A percentile compares a stretch with the other conserved stretches of the same genome.
Conservation (phyloP, 208 protist genomes). For the Leishmania gerbilli region DNA sequence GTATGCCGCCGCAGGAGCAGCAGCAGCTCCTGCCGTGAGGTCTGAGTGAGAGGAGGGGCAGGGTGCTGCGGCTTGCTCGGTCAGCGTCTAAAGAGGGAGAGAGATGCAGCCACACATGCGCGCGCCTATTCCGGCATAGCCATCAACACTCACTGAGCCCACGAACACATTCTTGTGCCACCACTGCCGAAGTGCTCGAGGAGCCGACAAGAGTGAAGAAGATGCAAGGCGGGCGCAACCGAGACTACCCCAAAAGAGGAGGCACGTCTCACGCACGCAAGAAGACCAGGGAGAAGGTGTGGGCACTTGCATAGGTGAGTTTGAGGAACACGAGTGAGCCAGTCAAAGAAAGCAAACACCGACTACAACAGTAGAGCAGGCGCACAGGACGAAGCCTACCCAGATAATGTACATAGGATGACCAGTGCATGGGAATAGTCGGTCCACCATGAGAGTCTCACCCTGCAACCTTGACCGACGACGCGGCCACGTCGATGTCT, state of each 20-base stretch:
- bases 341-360: neutral
- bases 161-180: neutral
- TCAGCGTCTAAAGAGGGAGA: neutral
- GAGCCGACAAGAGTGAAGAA: neutral
- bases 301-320: too few species aligned
- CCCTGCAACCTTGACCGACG: neutral
- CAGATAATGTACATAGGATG: neutral
- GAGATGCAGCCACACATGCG: neutral
- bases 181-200: neutral
- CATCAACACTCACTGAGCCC: neutral
- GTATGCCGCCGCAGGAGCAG: neutral
- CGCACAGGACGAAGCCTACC: neutral
- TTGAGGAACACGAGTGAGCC: neutral
- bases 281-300: neutral
- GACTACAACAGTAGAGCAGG: neutral
- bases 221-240: neutral
- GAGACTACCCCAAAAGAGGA: too few species aligned
- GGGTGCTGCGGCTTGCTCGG: neutral
- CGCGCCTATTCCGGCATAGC: neutral
- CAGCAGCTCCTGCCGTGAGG: neutral
- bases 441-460: neutral
- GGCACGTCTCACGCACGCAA: neutral
- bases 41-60: neutral
- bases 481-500: constrained; percentile 47
- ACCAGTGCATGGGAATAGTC: neutral